A percentile compares a stretch with the other conserved stretches of the same genome.
phyloP scores from a whole-genome alignment of 495 filamentous ascomycete species.

The Penicillium nucicola region DNA sequence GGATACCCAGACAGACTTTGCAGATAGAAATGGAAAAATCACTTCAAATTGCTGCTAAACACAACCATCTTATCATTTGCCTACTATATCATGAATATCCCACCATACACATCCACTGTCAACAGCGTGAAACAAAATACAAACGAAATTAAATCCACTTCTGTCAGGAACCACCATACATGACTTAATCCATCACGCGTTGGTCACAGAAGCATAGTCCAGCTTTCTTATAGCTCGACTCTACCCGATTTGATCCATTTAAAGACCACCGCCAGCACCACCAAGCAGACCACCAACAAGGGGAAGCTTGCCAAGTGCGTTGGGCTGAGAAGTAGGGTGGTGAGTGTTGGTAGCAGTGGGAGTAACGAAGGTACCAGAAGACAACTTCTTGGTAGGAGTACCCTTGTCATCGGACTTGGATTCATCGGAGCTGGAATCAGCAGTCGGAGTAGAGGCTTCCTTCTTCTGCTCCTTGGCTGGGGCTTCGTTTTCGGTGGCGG shows the following conservation, averaged over 20 bases:
- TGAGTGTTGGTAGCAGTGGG: constrained; percentile 18
- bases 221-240: neutral
- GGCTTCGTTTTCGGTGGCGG: neutral
- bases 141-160: neutral
- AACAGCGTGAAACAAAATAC: neutral
- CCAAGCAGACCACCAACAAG: constrained; percentile 31
- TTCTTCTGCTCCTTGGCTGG: constrained; percentile 2
- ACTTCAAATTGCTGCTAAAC: neutral
- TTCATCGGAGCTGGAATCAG: constrained; percentile 1
- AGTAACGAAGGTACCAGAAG: constrained; percentile 23
- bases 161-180: neutral
- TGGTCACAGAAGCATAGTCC: neutral
- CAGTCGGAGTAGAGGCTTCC: constrained; percentile 1
- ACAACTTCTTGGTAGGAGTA: constrained; percentile 15
- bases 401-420: constrained; percentile 6
- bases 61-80: neutral
- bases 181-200: neutral
- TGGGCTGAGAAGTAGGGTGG: constrained; percentile 22
- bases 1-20: too few relatives aligned
- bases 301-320: constrained; percentile 27
- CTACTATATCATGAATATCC: neutral
- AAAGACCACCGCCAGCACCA: constrained; percentile 16
- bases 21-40: neutral
- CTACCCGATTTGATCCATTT: neutral
- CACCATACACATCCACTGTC: too few relatives aligned